Percentiles rank a stretch among this genome's conserved stretches.
phyloP scores from a whole-genome alignment of 192 early-diverging fungal species.

The Glomus cerebriforme region DNA sequence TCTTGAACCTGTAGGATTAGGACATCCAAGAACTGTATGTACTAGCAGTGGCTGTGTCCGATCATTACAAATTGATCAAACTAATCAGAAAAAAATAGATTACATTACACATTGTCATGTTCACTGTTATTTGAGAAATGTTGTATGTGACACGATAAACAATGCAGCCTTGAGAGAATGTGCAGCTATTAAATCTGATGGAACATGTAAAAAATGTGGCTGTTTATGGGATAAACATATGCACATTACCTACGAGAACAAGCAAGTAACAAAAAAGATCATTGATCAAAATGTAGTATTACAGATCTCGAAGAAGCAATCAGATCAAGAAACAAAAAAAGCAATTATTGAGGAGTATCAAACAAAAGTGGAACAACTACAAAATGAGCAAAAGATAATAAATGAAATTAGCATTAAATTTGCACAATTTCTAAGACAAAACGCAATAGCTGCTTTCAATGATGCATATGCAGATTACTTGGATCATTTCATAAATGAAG shows the following conservation, averaged over 20 bases:
- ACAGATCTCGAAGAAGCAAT: constrained; percentile 28
- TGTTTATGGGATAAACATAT: constrained; percentile 39
- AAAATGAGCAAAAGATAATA: constrained; percentile 35
- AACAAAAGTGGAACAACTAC: neutral
- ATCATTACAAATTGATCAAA: neutral
- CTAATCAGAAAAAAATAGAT: constrained; percentile 29
- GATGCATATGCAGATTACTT: constrained; percentile 35
- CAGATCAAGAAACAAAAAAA: constrained; percentile 18
- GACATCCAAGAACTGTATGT: constrained; percentile 35
- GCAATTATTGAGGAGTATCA: neutral
- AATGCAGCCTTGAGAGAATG: constrained; percentile 32
- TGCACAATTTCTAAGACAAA: constrained; percentile 38
- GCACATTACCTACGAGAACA: constrained; percentile 32
- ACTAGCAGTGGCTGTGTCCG: constrained; percentile 27
- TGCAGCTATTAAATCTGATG: constrained; percentile 28
- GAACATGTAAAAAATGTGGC: constrained; percentile 34
- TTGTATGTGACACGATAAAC: constrained; percentile 28
- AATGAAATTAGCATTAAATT: constrained; percentile 33
- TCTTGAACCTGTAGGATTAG: constrained; percentile 28
- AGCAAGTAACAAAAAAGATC: constrained; percentile 28
- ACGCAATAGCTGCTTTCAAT: constrained; percentile 30
- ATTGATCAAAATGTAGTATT: constrained; percentile 29
- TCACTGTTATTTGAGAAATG: constrained; percentile 33
- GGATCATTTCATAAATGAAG: constrained; percentile 34
- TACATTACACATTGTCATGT: constrained; percentile 40